These are phyloP conservation scores for Ogataea haglerorum DNA, from an alignment of 805 yeast genomes.

Conservation along the genomic window DNA sequence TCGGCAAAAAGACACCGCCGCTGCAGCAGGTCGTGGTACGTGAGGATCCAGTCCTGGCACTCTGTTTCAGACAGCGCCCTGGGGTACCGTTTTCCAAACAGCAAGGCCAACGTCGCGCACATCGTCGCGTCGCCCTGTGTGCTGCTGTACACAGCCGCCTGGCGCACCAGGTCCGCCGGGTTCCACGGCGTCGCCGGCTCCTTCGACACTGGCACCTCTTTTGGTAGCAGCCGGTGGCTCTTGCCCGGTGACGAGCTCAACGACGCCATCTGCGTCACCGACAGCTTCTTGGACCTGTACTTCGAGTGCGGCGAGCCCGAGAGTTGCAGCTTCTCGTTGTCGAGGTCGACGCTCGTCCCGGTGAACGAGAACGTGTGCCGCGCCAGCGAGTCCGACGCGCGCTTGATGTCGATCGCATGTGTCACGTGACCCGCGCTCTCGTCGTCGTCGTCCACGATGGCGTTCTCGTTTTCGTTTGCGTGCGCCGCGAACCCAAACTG, in stretches of 20 bases:
- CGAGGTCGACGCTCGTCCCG: slow-evolving; percentile 34
- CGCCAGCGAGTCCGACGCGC: slow-evolving; percentile 10
- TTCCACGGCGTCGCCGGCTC: slow-evolving; percentile 50
- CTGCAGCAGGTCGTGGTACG: slow-evolving; percentile 53
- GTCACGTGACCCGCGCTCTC: slow-evolving; percentile 7
- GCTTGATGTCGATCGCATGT: slow-evolving; percentile 21
- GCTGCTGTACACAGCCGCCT: slow-evolving; percentile 53
- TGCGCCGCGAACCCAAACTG: neutral
- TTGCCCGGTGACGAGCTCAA: slow-evolving; percentile 14
- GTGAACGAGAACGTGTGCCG: slow-evolving; percentile 30
- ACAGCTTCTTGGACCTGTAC: slow-evolving; percentile 8
- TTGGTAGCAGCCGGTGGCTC: slow-evolving; percentile 14
- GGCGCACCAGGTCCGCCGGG: slow-evolving; percentile 44
- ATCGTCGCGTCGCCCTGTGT: slow-evolving; percentile 62
- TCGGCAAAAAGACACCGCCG: slow-evolving; percentile 49
- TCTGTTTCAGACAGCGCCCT: slow-evolving; percentile 25
- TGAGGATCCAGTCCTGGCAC: slow-evolving; percentile 53
- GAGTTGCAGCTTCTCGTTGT: slow-evolving; percentile 31
- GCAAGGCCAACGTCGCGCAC: slow-evolving; percentile 53
- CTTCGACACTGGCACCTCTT: neutral
- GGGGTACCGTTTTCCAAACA: slow-evolving; percentile 46
- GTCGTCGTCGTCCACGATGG: slow-evolving; percentile 25
- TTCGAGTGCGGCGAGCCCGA: slow-evolving; percentile 21
- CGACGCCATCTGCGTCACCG: slow-evolving; percentile 12
- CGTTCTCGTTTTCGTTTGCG: slow-evolving; percentile 22